phyloP scores from a whole-genome alignment of 345 rosid species.

The Gossypium bickii region DNA sequence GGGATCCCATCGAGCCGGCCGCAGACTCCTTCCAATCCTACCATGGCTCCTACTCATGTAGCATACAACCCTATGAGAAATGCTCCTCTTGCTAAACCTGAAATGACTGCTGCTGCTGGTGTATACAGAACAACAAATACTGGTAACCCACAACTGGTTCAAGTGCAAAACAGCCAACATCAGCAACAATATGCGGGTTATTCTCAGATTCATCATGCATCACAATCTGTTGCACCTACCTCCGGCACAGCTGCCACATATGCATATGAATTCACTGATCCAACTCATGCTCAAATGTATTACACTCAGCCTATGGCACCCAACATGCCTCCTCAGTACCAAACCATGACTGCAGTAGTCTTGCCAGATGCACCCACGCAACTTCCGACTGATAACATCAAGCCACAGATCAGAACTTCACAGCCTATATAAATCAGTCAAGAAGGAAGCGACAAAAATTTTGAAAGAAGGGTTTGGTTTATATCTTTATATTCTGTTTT shows the following conservation, averaged over 20 bases:
- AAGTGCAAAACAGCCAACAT: conserved; percentile 58
- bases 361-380: conserved; percentile 53
- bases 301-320: conserved; percentile 74
- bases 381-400: conserved; percentile 45
- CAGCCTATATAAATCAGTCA: conserved; percentile 45
- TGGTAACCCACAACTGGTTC: conserved; percentile 57
- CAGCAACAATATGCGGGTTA: conserved; percentile 80
- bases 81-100: conserved; percentile 56
- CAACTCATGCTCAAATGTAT: conserved; percentile 65
- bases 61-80: conserved; percentile 53
- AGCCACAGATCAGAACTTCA: conserved; percentile 64
- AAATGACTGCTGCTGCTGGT: conserved; percentile 50
- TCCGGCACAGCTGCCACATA: conserved; percentile 50
- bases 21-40: conserved; percentile 54
- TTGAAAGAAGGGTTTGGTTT: conserved; percentile 58
- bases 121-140: conserved; percentile 55
- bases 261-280: conserved; percentile 60
- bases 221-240: conserved; percentile 59
- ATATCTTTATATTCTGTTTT: conserved; percentile 31
- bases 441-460: conserved; percentile 49
- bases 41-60: conserved; percentile 49
- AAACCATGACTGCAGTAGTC: conserved; percentile 61
- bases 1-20: conserved; percentile 42
- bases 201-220: conserved; percentile 76
- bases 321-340: conserved; percentile 70